Percentiles rank a stretch among this genome's conserved stretches.
These are phyloP conservation scores for Collariella sp. DNA, from an alignment of 495 filamentous ascomycete species.

Conservation along the genomic window DNA sequence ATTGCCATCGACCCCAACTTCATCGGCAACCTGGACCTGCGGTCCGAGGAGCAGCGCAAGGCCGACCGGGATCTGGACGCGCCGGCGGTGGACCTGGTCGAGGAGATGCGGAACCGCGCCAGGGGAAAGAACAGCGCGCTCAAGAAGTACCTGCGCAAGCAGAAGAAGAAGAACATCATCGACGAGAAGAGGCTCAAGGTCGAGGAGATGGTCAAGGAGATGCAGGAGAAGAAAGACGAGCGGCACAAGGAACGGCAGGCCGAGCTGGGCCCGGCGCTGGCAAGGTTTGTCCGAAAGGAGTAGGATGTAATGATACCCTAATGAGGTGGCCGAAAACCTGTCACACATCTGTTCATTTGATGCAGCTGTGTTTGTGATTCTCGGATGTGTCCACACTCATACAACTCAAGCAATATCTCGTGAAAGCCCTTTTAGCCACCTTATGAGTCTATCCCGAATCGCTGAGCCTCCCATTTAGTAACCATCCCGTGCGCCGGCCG, in stretches of 20 bases:
- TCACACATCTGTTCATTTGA: background rate
- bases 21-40: slow-evolving; percentile 74
- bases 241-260: slow-evolving; percentile 35
- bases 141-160: slow-evolving; percentile 82
- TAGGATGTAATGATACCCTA: slow-evolving; percentile 31
- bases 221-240: slow-evolving; percentile 32
- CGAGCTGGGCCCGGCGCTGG: slow-evolving; percentile 39
- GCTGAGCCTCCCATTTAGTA: background rate
- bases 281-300: slow-evolving; percentile 41
- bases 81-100: slow-evolving; percentile 62
- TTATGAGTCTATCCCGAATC: too few relatives aligned
- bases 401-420: too few relatives aligned
- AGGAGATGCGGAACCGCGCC: slow-evolving; percentile 59
- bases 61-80: slow-evolving; percentile 68
- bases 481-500: too few relatives aligned
- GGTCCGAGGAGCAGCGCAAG: slow-evolving; percentile 61
- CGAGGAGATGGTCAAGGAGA: slow-evolving; percentile 42
- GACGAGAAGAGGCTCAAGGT: slow-evolving; percentile 70
- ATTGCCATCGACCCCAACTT: slow-evolving; percentile 87
- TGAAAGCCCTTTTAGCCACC: too few relatives aligned
- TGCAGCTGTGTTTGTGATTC: too few relatives aligned
- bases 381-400: too few relatives aligned
- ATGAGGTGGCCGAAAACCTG: background rate
- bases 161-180: slow-evolving; percentile 78
- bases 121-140: slow-evolving; percentile 88